Evolutionary conservation across 352 stramenopile genomes (phyloP).

Genomic region (Phytophthora citrophthora): DNA sequence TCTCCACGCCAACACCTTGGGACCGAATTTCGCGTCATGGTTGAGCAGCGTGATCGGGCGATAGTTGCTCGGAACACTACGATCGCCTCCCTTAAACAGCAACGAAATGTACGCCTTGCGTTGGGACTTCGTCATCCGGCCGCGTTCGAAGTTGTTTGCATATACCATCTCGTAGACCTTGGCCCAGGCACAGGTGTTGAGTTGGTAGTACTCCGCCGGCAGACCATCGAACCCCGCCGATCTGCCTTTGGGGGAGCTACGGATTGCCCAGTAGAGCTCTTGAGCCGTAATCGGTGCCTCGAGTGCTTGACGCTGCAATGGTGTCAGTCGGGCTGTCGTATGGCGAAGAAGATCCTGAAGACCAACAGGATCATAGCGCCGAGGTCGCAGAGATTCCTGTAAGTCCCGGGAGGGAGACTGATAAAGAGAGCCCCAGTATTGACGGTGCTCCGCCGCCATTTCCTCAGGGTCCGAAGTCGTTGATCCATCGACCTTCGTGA

Average conservation of each 20-base stretch:
- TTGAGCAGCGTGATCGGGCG: constrained; percentile 19
- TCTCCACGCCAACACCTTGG: constrained; percentile 10
- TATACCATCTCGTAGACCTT: constrained; percentile 22
- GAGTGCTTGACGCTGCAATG: neutral
- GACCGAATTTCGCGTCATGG: constrained; percentile 24
- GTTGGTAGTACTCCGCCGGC: constrained; percentile 18
- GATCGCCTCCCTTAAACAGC: constrained; percentile 12
- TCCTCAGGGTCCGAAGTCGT: no score
- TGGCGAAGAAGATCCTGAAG: neutral
- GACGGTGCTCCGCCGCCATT: no score
- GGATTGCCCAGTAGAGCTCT: constrained; percentile 25
- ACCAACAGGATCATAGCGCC: no score
- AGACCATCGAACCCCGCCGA: constrained; percentile 13
- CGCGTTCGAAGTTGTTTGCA: constrained; percentile 1
- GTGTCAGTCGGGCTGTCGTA: neutral
- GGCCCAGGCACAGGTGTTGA: constrained; percentile 2
- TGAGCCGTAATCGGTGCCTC: constrained; percentile 12
- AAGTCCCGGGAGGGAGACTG: no score
- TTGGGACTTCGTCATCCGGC: constrained; percentile 16
- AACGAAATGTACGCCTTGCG: constrained; percentile 15
- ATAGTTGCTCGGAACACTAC: constrained; percentile 3
- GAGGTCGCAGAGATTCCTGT: no score
- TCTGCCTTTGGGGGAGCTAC: constrained; percentile 3
- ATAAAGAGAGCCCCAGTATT: no score
- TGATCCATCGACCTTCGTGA: no score